phyloP scores from a whole-genome alignment of 148 eudicot species.

The Linanthus parryae region DNA sequence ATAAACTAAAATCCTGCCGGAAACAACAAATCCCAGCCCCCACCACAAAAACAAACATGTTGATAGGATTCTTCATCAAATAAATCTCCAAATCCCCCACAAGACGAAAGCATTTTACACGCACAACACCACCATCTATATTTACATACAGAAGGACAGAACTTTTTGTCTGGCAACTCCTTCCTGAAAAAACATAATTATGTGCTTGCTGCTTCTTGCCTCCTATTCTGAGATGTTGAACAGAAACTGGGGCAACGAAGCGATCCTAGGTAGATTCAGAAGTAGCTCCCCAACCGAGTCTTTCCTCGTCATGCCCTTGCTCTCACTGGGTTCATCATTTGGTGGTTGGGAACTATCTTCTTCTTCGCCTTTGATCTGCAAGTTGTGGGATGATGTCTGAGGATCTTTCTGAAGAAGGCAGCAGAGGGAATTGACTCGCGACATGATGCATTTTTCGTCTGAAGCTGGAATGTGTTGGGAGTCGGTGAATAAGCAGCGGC shows the following conservation, averaged over 20 bases:
- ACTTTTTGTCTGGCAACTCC: not conserved
- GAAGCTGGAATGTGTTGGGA: slow-evolving; percentile 39
- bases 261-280: slow-evolving; percentile 79
- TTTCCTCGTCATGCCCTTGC: slow-evolving; percentile 43
- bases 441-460: slow-evolving; percentile 68
- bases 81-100: slow-evolving; percentile 9
- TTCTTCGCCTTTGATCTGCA: slow-evolving; percentile 18
- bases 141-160: slow-evolving; percentile 5
- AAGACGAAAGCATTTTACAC: not conserved
- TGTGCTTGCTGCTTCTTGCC: slow-evolving; percentile 20
- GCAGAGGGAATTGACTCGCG: slow-evolving; percentile 83
- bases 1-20: too few relatives aligned
- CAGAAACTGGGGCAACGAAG: slow-evolving; percentile 80
- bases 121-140: slow-evolving; percentile 10
- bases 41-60: not conserved
- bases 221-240: slow-evolving; percentile 53
- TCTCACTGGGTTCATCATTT: slow-evolving; percentile 14
- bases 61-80: slow-evolving; percentile 9
- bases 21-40: too few relatives aligned
- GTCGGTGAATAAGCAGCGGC: slow-evolving; percentile 59
- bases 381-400: slow-evolving; percentile 17
- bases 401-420: slow-evolving; percentile 84
- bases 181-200: not conserved
- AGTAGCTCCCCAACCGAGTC: slow-evolving; percentile 85
- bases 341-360: not conserved